phyloP scores from a whole-genome alignment of 2,329 filamentous ascomycete species.

The Sclerotinia borealis region DNA sequence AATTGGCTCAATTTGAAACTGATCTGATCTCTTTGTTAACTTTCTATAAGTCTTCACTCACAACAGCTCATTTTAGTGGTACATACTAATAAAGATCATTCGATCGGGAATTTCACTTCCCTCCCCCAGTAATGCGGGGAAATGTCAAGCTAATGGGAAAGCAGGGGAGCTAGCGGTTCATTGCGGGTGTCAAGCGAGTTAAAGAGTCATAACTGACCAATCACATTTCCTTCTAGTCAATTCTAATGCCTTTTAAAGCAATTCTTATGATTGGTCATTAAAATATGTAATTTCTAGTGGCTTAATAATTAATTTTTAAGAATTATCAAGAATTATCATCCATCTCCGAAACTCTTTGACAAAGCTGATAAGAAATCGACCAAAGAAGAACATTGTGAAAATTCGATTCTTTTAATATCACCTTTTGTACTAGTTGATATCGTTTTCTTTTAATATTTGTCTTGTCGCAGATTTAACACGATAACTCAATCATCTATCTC shows the following conservation, averaged over 20 bases:
- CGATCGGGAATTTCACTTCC: background rate
- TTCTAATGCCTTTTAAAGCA: background rate
- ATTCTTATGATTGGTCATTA: background rate
- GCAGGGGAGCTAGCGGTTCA: background rate
- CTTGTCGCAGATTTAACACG: background rate
- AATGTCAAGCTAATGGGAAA: background rate
- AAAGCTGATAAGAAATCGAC: background rate
- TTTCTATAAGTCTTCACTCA: background rate
- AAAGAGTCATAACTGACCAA: background rate
- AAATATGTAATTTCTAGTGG: too few species aligned
- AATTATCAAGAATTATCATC: background rate
- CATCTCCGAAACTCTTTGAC: background rate
- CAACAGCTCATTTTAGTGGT: background rate
- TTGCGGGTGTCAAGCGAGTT: background rate
- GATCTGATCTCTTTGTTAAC: background rate
- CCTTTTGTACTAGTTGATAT: background rate
- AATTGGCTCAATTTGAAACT: too few species aligned
- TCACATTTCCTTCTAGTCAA: background rate
- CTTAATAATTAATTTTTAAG: constrained; percentile 12
- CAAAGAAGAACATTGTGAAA: background rate
- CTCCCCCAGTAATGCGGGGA: background rate
- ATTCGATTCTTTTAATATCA: background rate
- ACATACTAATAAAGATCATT: background rate
- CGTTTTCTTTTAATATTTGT: background rate
- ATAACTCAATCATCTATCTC: background rate